A percentile compares a stretch with the other conserved stretches of the same genome.
Conservation (phyloP, 2,329 filamentous ascomycete genomes). For the Colletotrichum camelliae region DNA sequence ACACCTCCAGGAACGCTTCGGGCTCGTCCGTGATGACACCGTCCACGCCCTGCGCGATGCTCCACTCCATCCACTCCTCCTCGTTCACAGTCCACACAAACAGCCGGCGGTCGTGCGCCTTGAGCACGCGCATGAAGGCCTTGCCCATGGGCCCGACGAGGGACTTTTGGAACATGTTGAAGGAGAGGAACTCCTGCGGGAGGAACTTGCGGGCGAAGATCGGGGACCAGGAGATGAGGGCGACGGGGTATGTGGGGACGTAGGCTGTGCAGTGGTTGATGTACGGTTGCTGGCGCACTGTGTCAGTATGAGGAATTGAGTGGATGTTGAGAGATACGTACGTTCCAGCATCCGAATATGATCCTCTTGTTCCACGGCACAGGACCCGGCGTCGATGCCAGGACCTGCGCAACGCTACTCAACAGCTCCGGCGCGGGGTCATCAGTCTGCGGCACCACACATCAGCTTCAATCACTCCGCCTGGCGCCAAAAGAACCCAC, state of each 20-base stretch:
- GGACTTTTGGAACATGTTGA: constrained; percentile 76
- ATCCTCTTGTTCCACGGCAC: constrained; percentile 75
- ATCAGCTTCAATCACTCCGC: background rate
- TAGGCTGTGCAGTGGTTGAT: constrained; percentile 66
- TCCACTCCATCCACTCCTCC: constrained; percentile 80
- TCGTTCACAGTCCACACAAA: constrained; percentile 90
- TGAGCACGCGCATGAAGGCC: constrained; percentile 69
- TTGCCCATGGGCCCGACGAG: constrained; percentile 72
- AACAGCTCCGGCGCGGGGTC: constrained; percentile 77
- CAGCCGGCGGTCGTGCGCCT: constrained; percentile 54
- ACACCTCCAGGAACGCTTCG: constrained; percentile 67
- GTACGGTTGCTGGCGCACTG: constrained; percentile 51
- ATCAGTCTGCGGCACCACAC: constrained; percentile 55
- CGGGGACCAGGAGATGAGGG: constrained; percentile 72
- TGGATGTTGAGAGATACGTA: constrained; percentile 35
- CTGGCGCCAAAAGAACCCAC: constrained; percentile 40
- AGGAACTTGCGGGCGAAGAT: constrained; percentile 77
- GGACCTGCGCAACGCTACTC: constrained; percentile 66
- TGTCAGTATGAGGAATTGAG: background rate
- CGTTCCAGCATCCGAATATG: constrained; percentile 83
- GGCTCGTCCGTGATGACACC: constrained; percentile 90
- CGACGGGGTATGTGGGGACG: constrained; percentile 67
- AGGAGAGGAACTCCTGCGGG: constrained; percentile 66
- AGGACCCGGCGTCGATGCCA: constrained; percentile 56
- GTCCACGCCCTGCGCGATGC: constrained; percentile 69